Evolutionary conservation across 768 basidiomycete species (phyloP), one percentile per base, ranked within the genome.

Genomic region (Kwoniella dendrophila): DNA sequence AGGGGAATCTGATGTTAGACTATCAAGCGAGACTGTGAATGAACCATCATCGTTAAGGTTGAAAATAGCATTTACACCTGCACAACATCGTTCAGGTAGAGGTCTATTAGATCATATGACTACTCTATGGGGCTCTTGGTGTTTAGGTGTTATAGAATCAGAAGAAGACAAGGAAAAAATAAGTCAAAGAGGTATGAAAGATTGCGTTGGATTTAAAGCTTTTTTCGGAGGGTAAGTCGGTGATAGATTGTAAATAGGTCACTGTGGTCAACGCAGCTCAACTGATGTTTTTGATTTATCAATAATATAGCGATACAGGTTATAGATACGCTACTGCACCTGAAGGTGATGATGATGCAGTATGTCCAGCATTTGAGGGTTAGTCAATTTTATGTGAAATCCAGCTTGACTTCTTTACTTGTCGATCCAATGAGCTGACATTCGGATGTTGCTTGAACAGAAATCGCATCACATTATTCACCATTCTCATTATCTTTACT

Each of bases 291-390:
- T 38, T 38, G 12, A 14, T 8, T 6, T 43, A 24, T 16, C 45
- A 33, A 32, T 12, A 12, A 20, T n/a, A 18, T 33, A 78, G 77
- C 26, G 77, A 78, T 62, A 78, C 77, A 20, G 77, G 77, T 0
- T 78, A 71, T 59, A 50, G 77, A 52, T 78, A 78, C 55, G 77
- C 77, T 2, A 73, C 75, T 33, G 73, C 74, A 0, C 64, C 61
- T 0, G 72, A 74, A 12, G 66, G 52, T 0, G 74, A 73, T 36
- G 61, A 60, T 8, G 57, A 63, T 29, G 73, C 73, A 11, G 66
- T 78, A n/a, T 78, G 77, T 65, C 77, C 77, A 7, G 77, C 77
- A 8, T 78, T 78, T 50, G 40, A 72, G 48, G 66, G 77, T 78
- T 50, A 43, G 68, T 64, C 6, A 3, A 1, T 0, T 10, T 0